Evolutionary conservation across 2,329 filamentous ascomycete species (phyloP).

Genomic region (Neonectria coccinea): DNA sequence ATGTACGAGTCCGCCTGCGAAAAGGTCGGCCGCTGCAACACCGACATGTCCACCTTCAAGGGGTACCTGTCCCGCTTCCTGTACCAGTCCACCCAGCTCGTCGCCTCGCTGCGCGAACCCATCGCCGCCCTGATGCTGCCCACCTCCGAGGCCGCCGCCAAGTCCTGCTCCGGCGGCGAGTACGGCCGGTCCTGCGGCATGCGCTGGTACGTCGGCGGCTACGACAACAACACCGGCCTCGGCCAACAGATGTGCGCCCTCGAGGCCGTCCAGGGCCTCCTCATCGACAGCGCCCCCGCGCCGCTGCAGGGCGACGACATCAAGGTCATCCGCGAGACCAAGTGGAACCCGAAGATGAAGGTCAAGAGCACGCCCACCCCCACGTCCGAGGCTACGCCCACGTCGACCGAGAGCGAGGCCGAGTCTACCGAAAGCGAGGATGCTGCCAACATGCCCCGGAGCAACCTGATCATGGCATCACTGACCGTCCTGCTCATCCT

Average conservation of each 20-base stretch:
- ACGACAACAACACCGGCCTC: constrained; percentile 66
- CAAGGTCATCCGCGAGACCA: constrained; percentile 54
- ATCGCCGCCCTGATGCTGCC: constrained; percentile 62
- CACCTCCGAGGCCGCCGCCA: constrained; percentile 67
- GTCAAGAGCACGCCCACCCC: constrained; percentile 28
- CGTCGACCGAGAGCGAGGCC: constrained; percentile 21
- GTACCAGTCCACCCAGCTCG: constrained; percentile 67
- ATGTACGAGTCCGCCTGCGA: constrained; percentile 79
- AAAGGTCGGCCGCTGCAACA: constrained; percentile 64
- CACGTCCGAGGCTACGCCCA: constrained; percentile 13
- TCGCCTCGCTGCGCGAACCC: constrained; percentile 63
- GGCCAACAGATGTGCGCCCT: constrained; percentile 75
- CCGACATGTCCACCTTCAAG: constrained; percentile 76
- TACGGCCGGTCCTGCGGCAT: constrained; percentile 68
- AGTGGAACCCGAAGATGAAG: constrained; percentile 37
- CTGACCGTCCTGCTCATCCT: constrained; percentile 37
- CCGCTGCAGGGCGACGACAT: constrained; percentile 64
- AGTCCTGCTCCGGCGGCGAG: constrained; percentile 67
- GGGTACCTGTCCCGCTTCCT: constrained; percentile 74
- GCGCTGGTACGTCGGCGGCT: constrained; percentile 70
- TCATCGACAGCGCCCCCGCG: constrained; percentile 57
- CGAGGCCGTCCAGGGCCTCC: constrained; percentile 70
- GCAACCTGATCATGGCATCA: constrained; percentile 36
- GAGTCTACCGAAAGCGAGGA: constrained; percentile 36
- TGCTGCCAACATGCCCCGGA: constrained; percentile 33